Conservation (phyloP, 805 yeast species). For the Saccharomycopsis amapae region DNA sequence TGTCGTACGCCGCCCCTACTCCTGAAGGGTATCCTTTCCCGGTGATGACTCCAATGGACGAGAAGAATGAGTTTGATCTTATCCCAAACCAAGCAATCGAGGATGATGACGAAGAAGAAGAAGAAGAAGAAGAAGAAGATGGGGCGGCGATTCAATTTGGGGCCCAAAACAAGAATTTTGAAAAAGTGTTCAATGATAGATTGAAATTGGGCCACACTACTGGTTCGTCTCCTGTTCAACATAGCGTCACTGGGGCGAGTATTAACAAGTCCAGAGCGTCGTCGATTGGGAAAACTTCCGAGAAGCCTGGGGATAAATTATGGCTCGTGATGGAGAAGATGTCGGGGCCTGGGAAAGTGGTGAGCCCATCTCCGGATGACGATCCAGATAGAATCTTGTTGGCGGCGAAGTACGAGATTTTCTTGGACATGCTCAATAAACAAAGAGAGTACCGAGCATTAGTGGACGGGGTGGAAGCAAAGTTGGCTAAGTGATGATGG, state of each 20-base stretch:
- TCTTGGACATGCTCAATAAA: slow-evolving; percentile 77
- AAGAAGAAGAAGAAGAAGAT: slow-evolving; percentile 40
- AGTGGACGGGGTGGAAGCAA: slow-evolving; percentile 45
- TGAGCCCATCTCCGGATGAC: slow-evolving; percentile 52
- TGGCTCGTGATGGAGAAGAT: slow-evolving; percentile 85
- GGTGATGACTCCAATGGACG: slow-evolving; percentile 33
- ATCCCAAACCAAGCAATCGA: slow-evolving; percentile 3
- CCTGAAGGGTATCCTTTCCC: slow-evolving; percentile 43
- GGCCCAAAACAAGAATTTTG: slow-evolving; percentile 43
- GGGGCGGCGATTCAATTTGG: slow-evolving; percentile 54
- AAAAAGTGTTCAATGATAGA: slow-evolving; percentile 38
- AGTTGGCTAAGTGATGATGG: not conserved
- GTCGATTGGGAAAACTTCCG: slow-evolving; percentile 16
- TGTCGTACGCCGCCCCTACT: slow-evolving; percentile 29
- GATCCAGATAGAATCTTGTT: slow-evolving; percentile 67
- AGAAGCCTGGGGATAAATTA: slow-evolving; percentile 49
- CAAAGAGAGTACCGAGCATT: slow-evolving; percentile 70
- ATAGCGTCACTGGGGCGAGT: not conserved
- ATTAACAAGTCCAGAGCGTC: slow-evolving; percentile 4
- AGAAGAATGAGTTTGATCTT: slow-evolving; percentile 29
- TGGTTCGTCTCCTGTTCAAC: not conserved
- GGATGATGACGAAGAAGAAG: slow-evolving; percentile 25
- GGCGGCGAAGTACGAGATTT: slow-evolving; percentile 73
- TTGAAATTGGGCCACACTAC: not conserved
- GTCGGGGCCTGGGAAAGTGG: slow-evolving; percentile 78